phyloP scores from a whole-genome alignment of 306 rosid species.

The Acmispon strigosus region DNA sequence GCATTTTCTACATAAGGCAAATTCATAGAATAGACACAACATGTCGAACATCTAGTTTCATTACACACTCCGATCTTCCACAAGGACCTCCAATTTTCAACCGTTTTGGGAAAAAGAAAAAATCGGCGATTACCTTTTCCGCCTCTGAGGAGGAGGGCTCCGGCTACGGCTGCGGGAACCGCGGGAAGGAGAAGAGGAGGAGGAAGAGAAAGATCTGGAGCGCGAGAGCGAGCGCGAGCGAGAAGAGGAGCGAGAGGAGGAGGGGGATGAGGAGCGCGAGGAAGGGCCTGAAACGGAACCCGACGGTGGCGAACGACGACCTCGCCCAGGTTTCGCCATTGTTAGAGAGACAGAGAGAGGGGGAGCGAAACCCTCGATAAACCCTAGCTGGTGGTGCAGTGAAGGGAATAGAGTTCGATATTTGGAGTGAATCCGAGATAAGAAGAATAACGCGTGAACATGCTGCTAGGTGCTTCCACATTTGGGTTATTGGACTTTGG shows the following conservation, averaged over 20 bases:
- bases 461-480: background rate
- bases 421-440: background rate
- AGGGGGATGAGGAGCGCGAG: constrained; percentile 57
- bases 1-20: background rate
- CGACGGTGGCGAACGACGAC: constrained; percentile 84
- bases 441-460: background rate
- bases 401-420: background rate
- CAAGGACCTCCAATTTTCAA: background rate
- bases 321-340: constrained; percentile 94
- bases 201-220: constrained; percentile 63
- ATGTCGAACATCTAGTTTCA: background rate
- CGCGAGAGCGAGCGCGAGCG: constrained; percentile 52
- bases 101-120: background rate
- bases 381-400: constrained; percentile 35
- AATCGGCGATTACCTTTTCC: constrained; percentile 40
- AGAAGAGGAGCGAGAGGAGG: constrained; percentile 31
- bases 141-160: constrained; percentile 59
- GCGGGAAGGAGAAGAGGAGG: constrained; percentile 76
- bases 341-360: constrained; percentile 7
- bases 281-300: constrained; percentile 71
- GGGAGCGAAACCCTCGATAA: constrained; percentile 55
- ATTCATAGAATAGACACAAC: background rate
- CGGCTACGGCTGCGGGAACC: constrained; percentile 79
- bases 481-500: background rate
- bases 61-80: background rate